A percentile compares a stretch with the other conserved stretches of the same genome.
phyloP scores from a whole-genome alignment of 129 eudicot species.

The Heracleum sosnowskyi region DNA sequence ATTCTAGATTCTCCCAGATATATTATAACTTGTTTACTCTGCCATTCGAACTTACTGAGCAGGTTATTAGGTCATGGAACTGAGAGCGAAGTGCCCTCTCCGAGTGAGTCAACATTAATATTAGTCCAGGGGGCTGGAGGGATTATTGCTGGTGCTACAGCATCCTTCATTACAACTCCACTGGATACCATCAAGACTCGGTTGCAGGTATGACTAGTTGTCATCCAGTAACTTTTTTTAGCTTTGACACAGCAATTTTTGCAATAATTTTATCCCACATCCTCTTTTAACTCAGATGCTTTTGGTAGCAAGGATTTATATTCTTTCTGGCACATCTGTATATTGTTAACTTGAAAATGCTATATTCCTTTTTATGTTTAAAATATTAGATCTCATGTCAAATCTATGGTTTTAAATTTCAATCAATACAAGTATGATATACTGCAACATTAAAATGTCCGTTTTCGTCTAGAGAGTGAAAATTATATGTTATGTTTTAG shows the following conservation, averaged over 20 bases:
- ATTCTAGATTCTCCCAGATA: neutral
- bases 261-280: neutral
- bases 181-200: slow-evolving; percentile 94
- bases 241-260: neutral
- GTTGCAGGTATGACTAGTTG: slow-evolving; percentile 46
- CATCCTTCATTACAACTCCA: slow-evolving; percentile 90
- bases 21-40: neutral
- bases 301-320: neutral
- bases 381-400: neutral
- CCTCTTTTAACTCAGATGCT: neutral
- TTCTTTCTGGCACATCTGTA: neutral
- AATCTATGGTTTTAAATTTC: neutral
- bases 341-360: neutral
- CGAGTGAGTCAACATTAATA: slow-evolving; percentile 39
- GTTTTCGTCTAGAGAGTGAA: neutral
- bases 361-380: neutral
- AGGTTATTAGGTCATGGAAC: slow-evolving; percentile 53
- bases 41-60: slow-evolving; percentile 9
- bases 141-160: slow-evolving; percentile 73
- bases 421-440: neutral
- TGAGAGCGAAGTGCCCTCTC: slow-evolving; percentile 35
- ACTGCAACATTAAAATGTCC: neutral
- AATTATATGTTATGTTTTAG: neutral
- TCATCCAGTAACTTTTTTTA: neutral
- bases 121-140: slow-evolving; percentile 93